Percentiles rank a stretch among this genome's conserved stretches.
These are phyloP conservation scores for Sicyos edulis DNA, from an alignment of 306 rosid species.

Conservation along the genomic window DNA sequence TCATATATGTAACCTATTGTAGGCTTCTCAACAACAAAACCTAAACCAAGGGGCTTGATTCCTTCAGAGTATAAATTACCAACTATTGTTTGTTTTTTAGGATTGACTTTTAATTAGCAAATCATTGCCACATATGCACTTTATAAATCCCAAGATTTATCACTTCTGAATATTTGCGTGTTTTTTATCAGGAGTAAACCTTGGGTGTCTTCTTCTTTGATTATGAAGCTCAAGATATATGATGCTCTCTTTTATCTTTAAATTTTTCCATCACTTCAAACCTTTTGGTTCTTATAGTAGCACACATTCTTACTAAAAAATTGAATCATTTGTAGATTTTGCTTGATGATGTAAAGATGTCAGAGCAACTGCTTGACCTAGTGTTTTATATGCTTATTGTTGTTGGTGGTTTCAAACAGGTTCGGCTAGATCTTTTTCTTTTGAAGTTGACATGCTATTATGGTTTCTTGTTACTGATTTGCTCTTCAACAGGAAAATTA, in stretches of 20 bases:
- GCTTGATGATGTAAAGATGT: conserved; percentile 69
- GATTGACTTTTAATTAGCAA: background rate
- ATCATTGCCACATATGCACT: background rate
- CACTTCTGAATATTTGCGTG: background rate
- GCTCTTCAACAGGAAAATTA: conserved; percentile 48
- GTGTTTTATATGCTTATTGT: conserved; percentile 68
- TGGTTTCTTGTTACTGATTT: conserved; percentile 29
- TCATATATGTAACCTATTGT: background rate
- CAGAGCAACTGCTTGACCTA: conserved; percentile 76
- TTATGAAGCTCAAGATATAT: background rate
- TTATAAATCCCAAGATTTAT: background rate
- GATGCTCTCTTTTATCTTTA: background rate
- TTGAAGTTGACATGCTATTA: conserved; percentile 17
- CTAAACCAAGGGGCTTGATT: background rate
- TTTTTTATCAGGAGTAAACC: conserved; percentile 6
- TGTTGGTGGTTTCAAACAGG: conserved; percentile 70
- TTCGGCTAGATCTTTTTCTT: conserved; percentile 30
- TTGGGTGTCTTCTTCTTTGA: background rate
- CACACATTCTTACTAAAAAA: background rate
- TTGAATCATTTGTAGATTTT: conserved; percentile 48
- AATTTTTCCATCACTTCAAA: conserved; percentile 4
- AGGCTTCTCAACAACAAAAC: background rate
- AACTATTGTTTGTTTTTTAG: background rate
- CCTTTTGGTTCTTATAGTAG: background rate
- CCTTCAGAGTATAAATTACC: background rate